phyloP scores from a whole-genome alignment of 2,329 filamentous ascomycete species.

The Xylariaceae sp. region DNA sequence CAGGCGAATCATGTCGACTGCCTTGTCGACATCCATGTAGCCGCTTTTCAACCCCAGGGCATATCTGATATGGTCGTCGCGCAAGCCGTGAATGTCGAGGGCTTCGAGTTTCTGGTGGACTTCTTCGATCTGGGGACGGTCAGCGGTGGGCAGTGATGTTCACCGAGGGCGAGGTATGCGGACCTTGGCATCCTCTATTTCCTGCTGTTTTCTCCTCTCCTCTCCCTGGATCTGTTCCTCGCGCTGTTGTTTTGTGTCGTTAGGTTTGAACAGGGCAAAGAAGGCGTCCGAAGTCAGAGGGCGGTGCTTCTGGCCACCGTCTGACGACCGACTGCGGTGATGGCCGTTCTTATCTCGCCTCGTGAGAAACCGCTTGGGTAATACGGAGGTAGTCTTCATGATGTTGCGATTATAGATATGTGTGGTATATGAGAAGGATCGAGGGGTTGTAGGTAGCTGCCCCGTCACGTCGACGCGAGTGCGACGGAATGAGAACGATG shows the following conservation, averaged over 20 bases:
- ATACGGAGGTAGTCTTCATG: constrained; percentile 48
- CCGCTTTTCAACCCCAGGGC: constrained; percentile 60
- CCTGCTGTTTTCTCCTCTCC: constrained; percentile 41
- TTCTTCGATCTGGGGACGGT: constrained; percentile 31
- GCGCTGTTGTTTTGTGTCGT: constrained; percentile 51
- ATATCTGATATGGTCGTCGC: constrained; percentile 54
- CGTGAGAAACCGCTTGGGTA: constrained; percentile 64
- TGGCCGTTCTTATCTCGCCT: constrained; percentile 63
- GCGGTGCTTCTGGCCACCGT: constrained; percentile 50
- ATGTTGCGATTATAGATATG: constrained; percentile 24
- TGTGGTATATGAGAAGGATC: constrained; percentile 3
- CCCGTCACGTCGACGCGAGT: neutral
- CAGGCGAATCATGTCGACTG: constrained; percentile 71
- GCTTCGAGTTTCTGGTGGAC: constrained; percentile 33
- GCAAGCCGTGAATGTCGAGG: constrained; percentile 37
- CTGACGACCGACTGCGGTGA: constrained; percentile 52
- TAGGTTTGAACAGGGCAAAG: constrained; percentile 60
- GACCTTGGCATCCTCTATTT: constrained; percentile 41
- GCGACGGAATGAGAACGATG: too few species aligned
- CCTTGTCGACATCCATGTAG: constrained; percentile 66
- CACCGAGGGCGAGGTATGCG: constrained; percentile 6
- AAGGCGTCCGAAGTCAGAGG: constrained; percentile 55
- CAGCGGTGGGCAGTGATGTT: constrained; percentile 11
- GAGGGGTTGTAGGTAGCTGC: neutral
- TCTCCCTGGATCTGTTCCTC: constrained; percentile 43